phyloP scores from a whole-genome alignment of 371 early-diverging fungal genomes.

The Syncephalastrum sp. region DNA sequence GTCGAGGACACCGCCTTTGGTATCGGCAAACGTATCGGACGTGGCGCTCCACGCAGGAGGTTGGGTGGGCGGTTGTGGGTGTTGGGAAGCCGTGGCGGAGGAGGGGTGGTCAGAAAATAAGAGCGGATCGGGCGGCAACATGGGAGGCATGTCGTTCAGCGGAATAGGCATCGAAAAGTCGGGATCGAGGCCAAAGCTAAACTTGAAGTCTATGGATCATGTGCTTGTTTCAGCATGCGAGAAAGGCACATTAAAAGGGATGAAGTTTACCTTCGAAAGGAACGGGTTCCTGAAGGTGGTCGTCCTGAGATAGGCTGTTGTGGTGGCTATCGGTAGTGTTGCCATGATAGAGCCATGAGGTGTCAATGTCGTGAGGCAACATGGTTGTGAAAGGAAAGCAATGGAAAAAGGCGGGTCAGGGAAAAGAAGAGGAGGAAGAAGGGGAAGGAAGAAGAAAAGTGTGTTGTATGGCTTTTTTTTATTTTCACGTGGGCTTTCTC shows the following conservation, averaged over 20 bases:
- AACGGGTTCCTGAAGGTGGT: constrained; percentile 45
- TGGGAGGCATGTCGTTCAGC: constrained; percentile 32
- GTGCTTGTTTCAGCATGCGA: neutral
- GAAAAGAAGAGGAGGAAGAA: constrained; percentile 1
- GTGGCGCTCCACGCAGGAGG: constrained; percentile 6
- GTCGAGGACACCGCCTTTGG: constrained; percentile 24
- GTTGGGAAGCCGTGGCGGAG: neutral
- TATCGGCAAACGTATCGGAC: neutral
- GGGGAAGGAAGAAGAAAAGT: neutral
- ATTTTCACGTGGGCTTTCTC: constrained; percentile 10
- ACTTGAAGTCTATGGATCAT: constrained; percentile 38
- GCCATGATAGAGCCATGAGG: neutral
- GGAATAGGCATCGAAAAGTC: constrained; percentile 47
- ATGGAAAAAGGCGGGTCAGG: constrained; percentile 1
- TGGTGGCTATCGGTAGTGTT: constrained; percentile 9
- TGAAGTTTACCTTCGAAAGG: constrained; percentile 46
- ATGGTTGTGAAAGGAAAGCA: constrained; percentile 5
- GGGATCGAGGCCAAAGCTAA: constrained; percentile 49
- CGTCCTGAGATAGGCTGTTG: constrained; percentile 10
- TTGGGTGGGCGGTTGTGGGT: constrained; percentile 10
- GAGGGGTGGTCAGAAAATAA: neutral
- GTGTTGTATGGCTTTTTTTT: constrained; percentile 8
- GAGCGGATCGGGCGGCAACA: constrained; percentile 12
- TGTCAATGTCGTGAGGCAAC: constrained; percentile 12
- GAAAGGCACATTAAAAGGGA: constrained; percentile 1